phyloP scores from a whole-genome alignment of 1,284 basidiomycete genomes.

The Ustanciosporium gigantosporum region DNA sequence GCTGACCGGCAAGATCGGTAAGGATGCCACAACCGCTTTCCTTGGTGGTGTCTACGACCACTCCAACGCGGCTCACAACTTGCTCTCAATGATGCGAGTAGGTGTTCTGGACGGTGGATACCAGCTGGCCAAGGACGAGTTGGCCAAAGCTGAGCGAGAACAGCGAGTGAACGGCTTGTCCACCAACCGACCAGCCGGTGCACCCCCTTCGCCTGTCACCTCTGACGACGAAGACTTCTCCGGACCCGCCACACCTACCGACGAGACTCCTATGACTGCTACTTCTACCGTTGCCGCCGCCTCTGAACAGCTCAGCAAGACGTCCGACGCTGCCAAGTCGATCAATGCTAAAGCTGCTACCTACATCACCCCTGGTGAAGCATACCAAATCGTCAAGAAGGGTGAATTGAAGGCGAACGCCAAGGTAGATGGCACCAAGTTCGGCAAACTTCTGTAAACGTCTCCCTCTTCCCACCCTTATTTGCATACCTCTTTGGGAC shows the following conservation, averaged over 20 bases:
- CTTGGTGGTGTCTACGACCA: conserved; percentile 59
- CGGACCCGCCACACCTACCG: conserved; percentile 38
- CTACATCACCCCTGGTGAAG: conserved; percentile 55
- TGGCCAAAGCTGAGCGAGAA: conserved; percentile 34
- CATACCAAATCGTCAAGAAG: conserved; percentile 51
- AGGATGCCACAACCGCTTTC: conserved; percentile 59
- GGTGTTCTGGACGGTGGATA: conserved; percentile 59
- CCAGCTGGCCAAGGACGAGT: conserved; percentile 51
- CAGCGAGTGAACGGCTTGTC: conserved; percentile 33
- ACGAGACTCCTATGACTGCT: conserved; percentile 28
- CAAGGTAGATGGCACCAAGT: conserved; percentile 42
- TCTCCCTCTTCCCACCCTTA: conserved; percentile 7
- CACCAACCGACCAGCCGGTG: conserved; percentile 32
- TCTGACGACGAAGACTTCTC: conserved; percentile 44
- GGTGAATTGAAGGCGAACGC: conserved; percentile 42
- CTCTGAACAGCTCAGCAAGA: conserved; percentile 37
- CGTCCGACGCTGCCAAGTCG: conserved; percentile 32
- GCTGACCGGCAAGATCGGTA: conserved; percentile 52
- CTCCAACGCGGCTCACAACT: conserved; percentile 58
- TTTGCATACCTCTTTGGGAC: background rate
- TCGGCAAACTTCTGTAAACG: conserved; percentile 9
- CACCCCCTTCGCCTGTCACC: conserved; percentile 43
- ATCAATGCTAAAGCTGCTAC: conserved; percentile 38
- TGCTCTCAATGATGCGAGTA: conserved; percentile 59
- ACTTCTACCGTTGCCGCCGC: conserved; percentile 31